These are phyloP conservation scores for Croton setiger DNA, from an alignment of 441 rosid species.

Conservation along the genomic window DNA sequence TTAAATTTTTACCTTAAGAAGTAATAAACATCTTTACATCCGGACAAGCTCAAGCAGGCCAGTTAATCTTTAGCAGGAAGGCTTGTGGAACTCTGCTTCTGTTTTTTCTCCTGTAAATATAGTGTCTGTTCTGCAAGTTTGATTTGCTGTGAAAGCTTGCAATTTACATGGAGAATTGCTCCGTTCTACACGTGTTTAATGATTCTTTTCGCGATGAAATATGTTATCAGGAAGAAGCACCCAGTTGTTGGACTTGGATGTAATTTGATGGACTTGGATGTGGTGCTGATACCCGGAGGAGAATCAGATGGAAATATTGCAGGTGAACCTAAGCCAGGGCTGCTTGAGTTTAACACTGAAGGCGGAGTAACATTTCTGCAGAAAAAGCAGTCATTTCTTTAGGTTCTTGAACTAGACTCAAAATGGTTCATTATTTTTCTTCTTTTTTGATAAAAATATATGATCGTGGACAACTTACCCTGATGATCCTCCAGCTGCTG, in stretches of 20 bases:
- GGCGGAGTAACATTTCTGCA: conserved; percentile 74
- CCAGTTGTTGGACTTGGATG: conserved; percentile 31
- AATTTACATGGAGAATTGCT: conserved; percentile 19
- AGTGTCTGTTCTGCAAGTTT: conserved; percentile 12
- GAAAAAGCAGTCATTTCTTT: conserved; percentile 13
- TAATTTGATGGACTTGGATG: conserved; percentile 42
- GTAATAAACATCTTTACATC: conserved; percentile 26
- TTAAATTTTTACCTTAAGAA: conserved; percentile 16
- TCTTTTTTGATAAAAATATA: not conserved
- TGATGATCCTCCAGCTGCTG: conserved; percentile 38
- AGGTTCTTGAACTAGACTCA: not conserved
- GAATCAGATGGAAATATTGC: conserved; percentile 43
- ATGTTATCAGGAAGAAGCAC: conserved; percentile 31
- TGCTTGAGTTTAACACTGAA: conserved; percentile 49
- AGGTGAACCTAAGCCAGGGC: conserved; percentile 45
- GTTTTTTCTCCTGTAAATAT: conserved; percentile 19
- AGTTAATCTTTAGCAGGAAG: conserved; percentile 17
- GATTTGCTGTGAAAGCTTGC: conserved; percentile 16
- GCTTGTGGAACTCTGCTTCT: conserved; percentile 9
- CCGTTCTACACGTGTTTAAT: conserved; percentile 34
- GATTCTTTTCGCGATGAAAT: conserved; percentile 33
- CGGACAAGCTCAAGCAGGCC: conserved; percentile 22
- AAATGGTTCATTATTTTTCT: too few species aligned
- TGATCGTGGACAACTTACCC: conserved; percentile 39
- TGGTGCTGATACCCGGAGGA: conserved; percentile 44